phyloP scores from a whole-genome alignment of 495 filamentous ascomycete genomes.

The Friedmanniomyces endolithicus region DNA sequence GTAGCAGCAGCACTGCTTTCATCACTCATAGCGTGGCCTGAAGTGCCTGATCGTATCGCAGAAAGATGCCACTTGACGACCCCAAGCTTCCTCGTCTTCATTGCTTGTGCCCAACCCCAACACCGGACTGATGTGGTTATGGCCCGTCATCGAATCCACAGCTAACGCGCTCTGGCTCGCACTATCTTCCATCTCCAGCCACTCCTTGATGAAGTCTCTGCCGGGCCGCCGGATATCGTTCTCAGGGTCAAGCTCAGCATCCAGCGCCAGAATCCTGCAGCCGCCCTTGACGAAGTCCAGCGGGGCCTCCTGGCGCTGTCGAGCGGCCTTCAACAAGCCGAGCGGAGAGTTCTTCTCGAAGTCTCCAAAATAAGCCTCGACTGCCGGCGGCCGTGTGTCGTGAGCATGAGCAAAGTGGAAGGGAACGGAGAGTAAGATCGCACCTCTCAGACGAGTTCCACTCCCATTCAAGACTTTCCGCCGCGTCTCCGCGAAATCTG shows the following conservation, averaged over 20 bases:
- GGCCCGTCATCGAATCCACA: constrained; percentile 27
- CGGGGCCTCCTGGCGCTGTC: constrained; percentile 14
- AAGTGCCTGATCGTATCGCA: constrained; percentile 12
- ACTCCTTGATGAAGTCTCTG: constrained; percentile 26
- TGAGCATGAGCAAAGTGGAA: constrained; percentile 25
- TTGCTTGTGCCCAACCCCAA: constrained; percentile 28
- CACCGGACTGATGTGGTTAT: constrained; percentile 36
- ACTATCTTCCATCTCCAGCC: constrained; percentile 13
- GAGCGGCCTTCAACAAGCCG: constrained; percentile 25
- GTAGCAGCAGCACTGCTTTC: too few relatives aligned
- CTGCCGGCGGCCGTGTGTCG: constrained; percentile 15
- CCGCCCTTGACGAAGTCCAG: constrained; percentile 19
- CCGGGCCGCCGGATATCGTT: constrained; percentile 28
- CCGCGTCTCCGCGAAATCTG: constrained; percentile 12
- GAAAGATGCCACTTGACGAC: constrained; percentile 10
- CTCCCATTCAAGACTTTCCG: background rate
- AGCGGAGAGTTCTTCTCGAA: constrained; percentile 23
- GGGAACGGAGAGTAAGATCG: constrained; percentile 29
- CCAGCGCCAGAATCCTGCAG: constrained; percentile 24
- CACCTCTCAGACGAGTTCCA: constrained; percentile 28
- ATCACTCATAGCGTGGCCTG: background rate
- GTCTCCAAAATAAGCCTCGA: constrained; percentile 20
- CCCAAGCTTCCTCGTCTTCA: constrained; percentile 34
- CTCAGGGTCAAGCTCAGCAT: constrained; percentile 33
- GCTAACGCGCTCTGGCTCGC: constrained; percentile 19